Evolutionary conservation across 2,329 filamentous ascomycete species (phyloP), one percentile per base, ranked within the genome.

Genomic region (Neonectria punicea): DNA sequence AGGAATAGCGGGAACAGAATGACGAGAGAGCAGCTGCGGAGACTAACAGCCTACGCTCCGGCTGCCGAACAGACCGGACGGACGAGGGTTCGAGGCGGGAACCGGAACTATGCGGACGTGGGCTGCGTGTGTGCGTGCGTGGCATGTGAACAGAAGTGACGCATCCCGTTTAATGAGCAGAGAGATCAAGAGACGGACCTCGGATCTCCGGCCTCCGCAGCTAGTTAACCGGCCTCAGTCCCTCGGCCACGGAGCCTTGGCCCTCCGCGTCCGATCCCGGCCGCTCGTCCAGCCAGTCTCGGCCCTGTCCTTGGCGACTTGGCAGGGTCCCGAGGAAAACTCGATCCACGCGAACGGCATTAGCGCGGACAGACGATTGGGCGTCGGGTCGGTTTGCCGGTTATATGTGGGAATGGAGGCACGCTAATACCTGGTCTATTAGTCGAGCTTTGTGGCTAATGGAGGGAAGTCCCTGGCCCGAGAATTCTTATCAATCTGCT

Each of bases 401-500:
- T 18, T 41, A 41, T n/a, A 18, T n/a, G 39, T 41, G 39, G 39
- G 39, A n/a, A 9, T 18, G 7, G 39, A 41, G 14, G 14, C 14
- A n/a, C 16, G 36, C 36, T n/a, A 41, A 16, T 2, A 16, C 36
- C 25, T 11, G 39, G 16, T n/a, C 39, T 41, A 41, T 41, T 41
- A 41, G 39, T 41, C 39, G 39, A 41, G 39, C 39, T 41, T 41
- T n/a, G 20, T 30, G 53, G 34, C 34, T 25, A 25, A 25, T 6
- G 39, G 4, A 41, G 16, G 39, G 39, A 41, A 14, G 25, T 22
- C 54, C 53, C 18, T 36, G 54, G 54, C 54, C 34, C 41, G 36
- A 14, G 43, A 34, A 57, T 57, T 57, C 43, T 57, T 57, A 57
- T 57, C 54, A 57, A 57, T 57, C 54, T 57, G 41, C 54, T 57